Percentiles rank a stretch among this genome's conserved stretches.
These are phyloP conservation scores for Pseudopithomyces maydicus DNA, from an alignment of 2,329 filamentous ascomycete genomes.

Conservation along the genomic window DNA sequence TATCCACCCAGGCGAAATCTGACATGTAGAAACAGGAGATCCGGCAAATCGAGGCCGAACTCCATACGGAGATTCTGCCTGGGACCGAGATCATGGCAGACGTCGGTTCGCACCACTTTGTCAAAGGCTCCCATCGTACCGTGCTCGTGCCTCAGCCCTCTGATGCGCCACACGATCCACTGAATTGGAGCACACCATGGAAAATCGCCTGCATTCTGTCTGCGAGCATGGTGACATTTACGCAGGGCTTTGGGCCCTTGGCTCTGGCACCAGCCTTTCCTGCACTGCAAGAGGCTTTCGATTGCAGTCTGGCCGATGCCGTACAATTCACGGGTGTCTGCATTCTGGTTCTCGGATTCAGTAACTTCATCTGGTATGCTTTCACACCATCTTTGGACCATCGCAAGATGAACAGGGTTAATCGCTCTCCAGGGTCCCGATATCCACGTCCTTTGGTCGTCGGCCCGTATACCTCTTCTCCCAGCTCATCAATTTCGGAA, in stretches of 20 bases:
- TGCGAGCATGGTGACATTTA: slow-evolving; percentile 55
- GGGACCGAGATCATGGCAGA: slow-evolving; percentile 67
- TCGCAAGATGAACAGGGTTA: too few relatives aligned
- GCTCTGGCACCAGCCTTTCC: slow-evolving; percentile 65
- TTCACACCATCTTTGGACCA: too few relatives aligned
- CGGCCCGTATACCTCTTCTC: slow-evolving; percentile 60
- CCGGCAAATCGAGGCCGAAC: slow-evolving; percentile 56
- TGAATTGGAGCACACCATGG: slow-evolving; percentile 58
- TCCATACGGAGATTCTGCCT: slow-evolving; percentile 60
- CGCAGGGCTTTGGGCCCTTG: slow-evolving; percentile 60
- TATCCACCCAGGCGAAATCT: background rate
- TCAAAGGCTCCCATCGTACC: slow-evolving; percentile 55
- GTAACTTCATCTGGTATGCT: slow-evolving; percentile 63
- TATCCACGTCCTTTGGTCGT: slow-evolving; percentile 60
- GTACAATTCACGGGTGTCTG: slow-evolving; percentile 62
- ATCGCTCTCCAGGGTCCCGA: slow-evolving; percentile 54
- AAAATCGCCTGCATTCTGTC: slow-evolving; percentile 57
- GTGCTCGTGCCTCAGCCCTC: slow-evolving; percentile 61
- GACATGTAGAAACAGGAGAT: slow-evolving; percentile 42
- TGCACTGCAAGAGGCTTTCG: slow-evolving; percentile 60
- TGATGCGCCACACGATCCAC: slow-evolving; percentile 56
- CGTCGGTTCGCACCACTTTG: slow-evolving; percentile 67
- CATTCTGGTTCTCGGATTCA: slow-evolving; percentile 63
- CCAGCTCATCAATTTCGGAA: slow-evolving; percentile 58
- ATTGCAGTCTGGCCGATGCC: slow-evolving; percentile 58